Evolutionary conservation across 2,329 filamentous ascomycete genomes (phyloP).

Genomic region (Aspergillus pseudoviridinutans): DNA sequence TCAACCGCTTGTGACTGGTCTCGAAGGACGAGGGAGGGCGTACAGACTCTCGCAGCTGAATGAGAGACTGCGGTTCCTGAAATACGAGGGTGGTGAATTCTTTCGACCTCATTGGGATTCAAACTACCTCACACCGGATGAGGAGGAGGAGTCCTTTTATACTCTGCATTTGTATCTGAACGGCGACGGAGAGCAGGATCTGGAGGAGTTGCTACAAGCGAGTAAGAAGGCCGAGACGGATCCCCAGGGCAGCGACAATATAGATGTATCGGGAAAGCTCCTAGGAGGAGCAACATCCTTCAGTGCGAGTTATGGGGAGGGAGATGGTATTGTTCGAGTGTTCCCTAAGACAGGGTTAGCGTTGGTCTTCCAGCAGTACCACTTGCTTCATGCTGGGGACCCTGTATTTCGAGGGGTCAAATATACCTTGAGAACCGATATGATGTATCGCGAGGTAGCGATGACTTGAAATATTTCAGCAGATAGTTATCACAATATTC

Average conservation of each 20-base stretch:
- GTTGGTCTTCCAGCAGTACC: slow-evolving; percentile 54
- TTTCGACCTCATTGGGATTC: slow-evolving; percentile 71
- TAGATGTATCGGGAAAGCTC: slow-evolving; percentile 31
- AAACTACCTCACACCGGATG: slow-evolving; percentile 55
- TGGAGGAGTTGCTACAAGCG: slow-evolving; percentile 22
- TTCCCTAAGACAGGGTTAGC: slow-evolving; percentile 50
- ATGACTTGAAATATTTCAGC: background rate
- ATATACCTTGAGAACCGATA: slow-evolving; percentile 54
- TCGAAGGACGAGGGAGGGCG: slow-evolving; percentile 38
- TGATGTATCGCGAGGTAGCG: slow-evolving; percentile 44
- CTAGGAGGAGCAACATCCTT: slow-evolving; percentile 55
- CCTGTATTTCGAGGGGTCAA: slow-evolving; percentile 52
- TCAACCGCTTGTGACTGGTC: slow-evolving; percentile 43
- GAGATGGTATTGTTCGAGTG: slow-evolving; percentile 37
- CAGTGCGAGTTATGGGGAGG: slow-evolving; percentile 28
- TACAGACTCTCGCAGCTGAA: slow-evolving; percentile 53
- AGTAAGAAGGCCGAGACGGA: slow-evolving; percentile 12
- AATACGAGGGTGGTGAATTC: slow-evolving; percentile 67
- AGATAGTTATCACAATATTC: background rate
- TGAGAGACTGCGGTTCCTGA: slow-evolving; percentile 70
- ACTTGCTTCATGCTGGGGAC: slow-evolving; percentile 52
- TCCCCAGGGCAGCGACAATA: slow-evolving; percentile 16
- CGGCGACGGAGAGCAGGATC: slow-evolving; percentile 38
- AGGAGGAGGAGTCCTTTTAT: slow-evolving; percentile 48
- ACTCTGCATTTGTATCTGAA: slow-evolving; percentile 57